Conservation (phyloP, 306 rosid species). For the Trichosanthes cucumerina region DNA sequence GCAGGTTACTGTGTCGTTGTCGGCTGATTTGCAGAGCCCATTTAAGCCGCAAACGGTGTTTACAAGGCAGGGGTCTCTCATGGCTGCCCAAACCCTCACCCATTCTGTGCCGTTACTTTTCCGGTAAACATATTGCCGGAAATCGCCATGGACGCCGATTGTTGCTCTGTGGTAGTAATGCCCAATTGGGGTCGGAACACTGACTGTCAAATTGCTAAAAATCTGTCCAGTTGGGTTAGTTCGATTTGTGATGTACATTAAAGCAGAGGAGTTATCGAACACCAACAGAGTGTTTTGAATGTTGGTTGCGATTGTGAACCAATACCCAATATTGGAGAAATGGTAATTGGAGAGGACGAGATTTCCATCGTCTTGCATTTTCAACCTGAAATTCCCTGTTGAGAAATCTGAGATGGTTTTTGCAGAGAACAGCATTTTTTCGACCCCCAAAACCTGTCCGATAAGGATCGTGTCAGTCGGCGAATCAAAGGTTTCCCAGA, state of each 20-base stretch:
- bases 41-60: slow-evolving; percentile 1
- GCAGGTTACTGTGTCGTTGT: slow-evolving; percentile 3
- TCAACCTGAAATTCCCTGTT: background rate
- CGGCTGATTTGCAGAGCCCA: background rate
- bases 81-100: background rate
- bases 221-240: background rate
- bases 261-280: background rate
- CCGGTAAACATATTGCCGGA: background rate
- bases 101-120: background rate
- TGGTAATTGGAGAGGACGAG: background rate
- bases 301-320: background rate
- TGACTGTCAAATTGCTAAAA: background rate
- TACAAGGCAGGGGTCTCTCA: background rate
- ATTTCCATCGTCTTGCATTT: slow-evolving; percentile 1
- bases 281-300: background rate
- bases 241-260: background rate
- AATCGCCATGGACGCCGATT: background rate
- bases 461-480: background rate
- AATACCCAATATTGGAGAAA: background rate
- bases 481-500: background rate
- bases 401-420: background rate
- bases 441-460: background rate
- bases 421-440: background rate
- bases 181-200: background rate
- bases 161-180: slow-evolving; percentile 4